phyloP scores from a whole-genome alignment of 169 alveolate genomes.

The Haemoproteus tartakovskyi region DNA sequence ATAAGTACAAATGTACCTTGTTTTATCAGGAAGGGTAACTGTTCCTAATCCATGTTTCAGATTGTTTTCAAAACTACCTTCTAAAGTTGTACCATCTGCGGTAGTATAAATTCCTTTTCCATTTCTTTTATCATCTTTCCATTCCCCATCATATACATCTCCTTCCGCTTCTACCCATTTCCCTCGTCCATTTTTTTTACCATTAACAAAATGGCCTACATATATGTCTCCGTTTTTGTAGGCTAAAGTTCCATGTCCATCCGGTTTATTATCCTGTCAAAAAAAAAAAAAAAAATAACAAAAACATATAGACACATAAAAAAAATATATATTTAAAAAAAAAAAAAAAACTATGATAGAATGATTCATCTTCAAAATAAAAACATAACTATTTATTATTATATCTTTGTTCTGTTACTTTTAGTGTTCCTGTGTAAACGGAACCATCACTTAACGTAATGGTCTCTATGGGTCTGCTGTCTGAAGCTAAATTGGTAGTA shows the following conservation, averaged over 20 bases:
- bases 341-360: too few relatives aligned
- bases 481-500: neutral
- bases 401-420: constrained; percentile 10
- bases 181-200: constrained; percentile 91
- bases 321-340: too few relatives aligned
- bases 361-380: too few relatives aligned
- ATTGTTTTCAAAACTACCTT: constrained; percentile 27
- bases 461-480: constrained; percentile 4
- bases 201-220: constrained; percentile 90
- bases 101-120: constrained; percentile 92
- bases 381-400: too few relatives aligned
- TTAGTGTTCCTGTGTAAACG: constrained; percentile 23
- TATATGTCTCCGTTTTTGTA: constrained; percentile 85
- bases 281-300: too few relatives aligned
- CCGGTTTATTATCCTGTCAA: constrained; percentile 20
- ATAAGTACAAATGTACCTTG: constrained; percentile 25
- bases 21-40: constrained; percentile 10
- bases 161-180: constrained; percentile 89
- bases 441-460: constrained; percentile 39
- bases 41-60: constrained; percentile 40
- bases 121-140: constrained; percentile 90
- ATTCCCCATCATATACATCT: constrained; percentile 91
- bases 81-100: constrained; percentile 69
- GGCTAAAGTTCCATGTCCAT: constrained; percentile 66
- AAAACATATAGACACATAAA: too few relatives aligned